A percentile compares a stretch with the other conserved stretches of the same genome.
phyloP scores from a whole-genome alignment of 2,329 filamentous ascomycete genomes.

The Cytospora leucostoma region DNA sequence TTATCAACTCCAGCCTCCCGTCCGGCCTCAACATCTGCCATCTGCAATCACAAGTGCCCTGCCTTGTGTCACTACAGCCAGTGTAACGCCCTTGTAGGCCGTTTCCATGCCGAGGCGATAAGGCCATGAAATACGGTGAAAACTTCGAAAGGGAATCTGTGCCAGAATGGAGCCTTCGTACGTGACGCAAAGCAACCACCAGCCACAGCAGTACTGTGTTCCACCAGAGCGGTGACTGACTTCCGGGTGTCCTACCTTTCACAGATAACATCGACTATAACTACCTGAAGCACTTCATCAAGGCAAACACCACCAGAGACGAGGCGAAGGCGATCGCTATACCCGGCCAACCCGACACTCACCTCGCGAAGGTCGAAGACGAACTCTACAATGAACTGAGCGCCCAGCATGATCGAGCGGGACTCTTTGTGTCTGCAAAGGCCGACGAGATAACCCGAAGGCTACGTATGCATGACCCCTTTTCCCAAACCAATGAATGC shows the following conservation, averaged over 20 bases:
- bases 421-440: conserved; percentile 78
- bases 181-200: conserved; percentile 33
- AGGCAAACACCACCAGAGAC: conserved; percentile 72
- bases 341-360: conserved; percentile 65
- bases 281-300: conserved; percentile 82
- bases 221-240: conserved; percentile 24
- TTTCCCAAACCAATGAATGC: conserved; percentile 3
- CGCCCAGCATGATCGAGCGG: conserved; percentile 74
- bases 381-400: conserved; percentile 71
- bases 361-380: conserved; percentile 66
- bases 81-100: not conserved
- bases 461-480: conserved; percentile 53
- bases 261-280: conserved; percentile 88
- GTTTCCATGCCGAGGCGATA: conserved; percentile 6
- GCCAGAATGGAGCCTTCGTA: conserved; percentile 79
- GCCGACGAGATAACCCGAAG: conserved; percentile 74
- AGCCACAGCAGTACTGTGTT: not conserved
- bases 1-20: not conserved
- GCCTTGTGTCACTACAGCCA: not conserved
- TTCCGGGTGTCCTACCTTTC: conserved; percentile 11
- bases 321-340: conserved; percentile 72
- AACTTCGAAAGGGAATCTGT: conserved; percentile 75
- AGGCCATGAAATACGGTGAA: conserved; percentile 73
- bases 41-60: not conserved
- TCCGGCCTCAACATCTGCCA: not conserved